A percentile compares a stretch with the other conserved stretches of the same genome.
Conservation (phyloP, 1,139 yeast genomes). For the Hemisphaericaspora xylofermentans region DNA sequence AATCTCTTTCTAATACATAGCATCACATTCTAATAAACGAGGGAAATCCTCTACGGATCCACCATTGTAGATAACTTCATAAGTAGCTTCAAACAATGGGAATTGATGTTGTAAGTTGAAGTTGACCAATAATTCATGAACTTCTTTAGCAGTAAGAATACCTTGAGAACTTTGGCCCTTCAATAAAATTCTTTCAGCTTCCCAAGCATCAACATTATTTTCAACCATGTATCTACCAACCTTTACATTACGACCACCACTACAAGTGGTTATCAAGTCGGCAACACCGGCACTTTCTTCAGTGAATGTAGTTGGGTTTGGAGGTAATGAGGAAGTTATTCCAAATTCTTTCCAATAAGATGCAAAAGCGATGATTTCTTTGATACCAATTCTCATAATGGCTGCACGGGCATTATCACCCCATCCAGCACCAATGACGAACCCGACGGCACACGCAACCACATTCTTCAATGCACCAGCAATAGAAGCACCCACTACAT, state of each 20-base stretch:
- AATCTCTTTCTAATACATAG: not conserved
- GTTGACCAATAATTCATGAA: slow-evolving; percentile 72
- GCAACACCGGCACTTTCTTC: slow-evolving; percentile 96
- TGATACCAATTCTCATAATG: slow-evolving; percentile 87
- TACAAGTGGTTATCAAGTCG: slow-evolving; percentile 92
- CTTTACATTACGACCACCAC: slow-evolving; percentile 92
- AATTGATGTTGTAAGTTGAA: slow-evolving; percentile 65
- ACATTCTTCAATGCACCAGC: slow-evolving; percentile 96
- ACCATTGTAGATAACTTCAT: slow-evolving; percentile 73
- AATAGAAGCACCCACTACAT: slow-evolving; percentile 89
- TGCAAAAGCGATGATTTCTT: slow-evolving; percentile 70
- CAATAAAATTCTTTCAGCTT: slow-evolving; percentile 76
- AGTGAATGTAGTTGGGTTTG: slow-evolving; percentile 75
- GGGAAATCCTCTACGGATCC: slow-evolving; percentile 67
- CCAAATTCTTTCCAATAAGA: slow-evolving; percentile 64
- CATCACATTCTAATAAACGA: slow-evolving; percentile 47
- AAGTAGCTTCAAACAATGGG: slow-evolving; percentile 86
- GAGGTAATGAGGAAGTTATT: slow-evolving; percentile 63
- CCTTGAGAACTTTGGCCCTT: slow-evolving; percentile 97
- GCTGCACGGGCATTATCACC: slow-evolving; percentile 98
- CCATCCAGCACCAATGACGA: slow-evolving; percentile 96
- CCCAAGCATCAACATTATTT: slow-evolving; percentile 67
- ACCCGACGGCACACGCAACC: slow-evolving; percentile 90
- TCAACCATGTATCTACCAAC: slow-evolving; percentile 80
- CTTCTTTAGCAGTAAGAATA: slow-evolving; percentile 83